A percentile compares a stretch with the other conserved stretches of the same genome.
phyloP scores from a whole-genome alignment of 129 eudicot genomes.

The Mikania micrantha region DNA sequence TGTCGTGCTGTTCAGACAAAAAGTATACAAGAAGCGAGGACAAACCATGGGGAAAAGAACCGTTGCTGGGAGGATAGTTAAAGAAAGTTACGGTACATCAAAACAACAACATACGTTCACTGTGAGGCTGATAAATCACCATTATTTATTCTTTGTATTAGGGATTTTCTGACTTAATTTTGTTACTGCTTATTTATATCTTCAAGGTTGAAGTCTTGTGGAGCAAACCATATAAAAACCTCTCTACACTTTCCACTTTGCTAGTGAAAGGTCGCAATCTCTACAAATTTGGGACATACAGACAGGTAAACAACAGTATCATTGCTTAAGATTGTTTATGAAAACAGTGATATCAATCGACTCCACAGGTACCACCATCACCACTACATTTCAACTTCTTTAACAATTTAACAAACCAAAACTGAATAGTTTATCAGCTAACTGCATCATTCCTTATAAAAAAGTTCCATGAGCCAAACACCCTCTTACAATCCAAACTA shows the following conservation, averaged over 20 bases:
- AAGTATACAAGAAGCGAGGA: conserved; percentile 52
- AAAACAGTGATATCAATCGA: not conserved
- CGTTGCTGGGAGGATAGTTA: conserved; percentile 70
- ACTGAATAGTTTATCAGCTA: no score
- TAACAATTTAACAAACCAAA: no score
- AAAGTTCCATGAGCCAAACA: no score
- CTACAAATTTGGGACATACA: conserved; percentile 57
- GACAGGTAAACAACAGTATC: conserved; percentile 49
- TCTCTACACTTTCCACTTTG: conserved; percentile 57
- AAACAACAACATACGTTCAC: conserved; percentile 85
- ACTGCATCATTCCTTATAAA: no score
- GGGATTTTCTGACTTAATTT: not conserved
- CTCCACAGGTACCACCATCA: not conserved
- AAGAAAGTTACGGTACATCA: conserved; percentile 84
- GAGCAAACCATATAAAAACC: conserved; percentile 51
- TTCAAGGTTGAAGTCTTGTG: conserved; percentile 79
- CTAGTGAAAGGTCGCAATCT: conserved; percentile 81
- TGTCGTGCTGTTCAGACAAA: conserved; percentile 66
- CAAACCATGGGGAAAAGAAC: conserved; percentile 48
- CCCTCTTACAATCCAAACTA: no score
- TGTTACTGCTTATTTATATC: not conserved
- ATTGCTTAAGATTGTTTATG: not conserved
- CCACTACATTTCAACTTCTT: no score
- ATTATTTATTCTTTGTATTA: not conserved
- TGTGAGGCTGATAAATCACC: conserved; percentile 34